Evolutionary conservation across 305 asterid genomes (phyloP), one percentile per base, ranked within the genome.

Genomic region (Rubia peregrina): DNA sequence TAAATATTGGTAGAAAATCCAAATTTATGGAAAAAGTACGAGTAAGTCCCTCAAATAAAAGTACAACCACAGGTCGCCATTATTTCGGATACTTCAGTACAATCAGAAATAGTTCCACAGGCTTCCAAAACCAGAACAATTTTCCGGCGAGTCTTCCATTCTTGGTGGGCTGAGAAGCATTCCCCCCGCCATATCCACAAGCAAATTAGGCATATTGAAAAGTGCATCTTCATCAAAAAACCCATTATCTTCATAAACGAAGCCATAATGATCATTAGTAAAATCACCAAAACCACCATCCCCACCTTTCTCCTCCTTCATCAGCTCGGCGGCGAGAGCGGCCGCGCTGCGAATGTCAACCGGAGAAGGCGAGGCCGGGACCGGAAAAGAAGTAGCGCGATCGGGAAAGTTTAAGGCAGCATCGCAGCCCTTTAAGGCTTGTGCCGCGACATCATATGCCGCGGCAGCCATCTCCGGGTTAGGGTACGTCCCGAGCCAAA

Each of bases 401-500:
- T 69, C 62, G 8, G 85, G 83, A 22, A 81, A 90, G 80, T 90
- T 92, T 4, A 92, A 38, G 0, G 73, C 33, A 0, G 88, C 71
- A 2, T 78, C 84, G 3, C 46, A 38, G 36, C 96, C 91, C 48
- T 61, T 81, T 3, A 81, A 41, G 19, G 83, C 83, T 13, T 75
- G 65, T 11, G 77, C 80, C 22, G 85, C 85, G 63, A 75, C 82
- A 9, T 81, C 85, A 65, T 75, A 81, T 6, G 85, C 85, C 2
- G 85, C 79, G 1, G 85, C 85, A 0, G 85, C 85, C 85, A 73
- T 81, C 72, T 78, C 80, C 36, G 79, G 75, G 0, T 87, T 71
- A 4, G 92, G 94, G 74, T 84, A 90, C 13, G 96, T 92, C 36
- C 98, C 96, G 0, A 92, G 84, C 96, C 98, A 92, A 65, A 92